Evolutionary conservation across 108 stramenopile species (phyloP).

Genomic region (Fragilariopsis cylindrus): DNA sequence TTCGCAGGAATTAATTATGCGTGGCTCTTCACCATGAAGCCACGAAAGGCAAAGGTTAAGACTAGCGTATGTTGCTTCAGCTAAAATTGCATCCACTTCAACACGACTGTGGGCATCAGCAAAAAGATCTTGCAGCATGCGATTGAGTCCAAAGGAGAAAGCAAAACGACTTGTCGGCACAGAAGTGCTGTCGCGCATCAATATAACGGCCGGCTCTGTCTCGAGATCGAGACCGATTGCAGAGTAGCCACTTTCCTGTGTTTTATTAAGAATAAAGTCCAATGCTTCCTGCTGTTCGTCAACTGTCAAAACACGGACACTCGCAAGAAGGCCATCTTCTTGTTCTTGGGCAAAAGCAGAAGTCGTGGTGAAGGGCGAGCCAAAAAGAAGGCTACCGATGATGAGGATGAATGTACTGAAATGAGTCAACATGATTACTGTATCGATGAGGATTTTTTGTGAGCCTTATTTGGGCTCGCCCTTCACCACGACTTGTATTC

Average conservation of each 20-base stretch:
- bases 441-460: no score
- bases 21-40: background rate
- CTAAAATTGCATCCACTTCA: background rate
- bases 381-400: background rate
- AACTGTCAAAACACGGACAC: background rate
- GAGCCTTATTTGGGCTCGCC: no score
- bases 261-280: constrained; percentile 5
- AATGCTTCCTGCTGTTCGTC: constrained; percentile 3
- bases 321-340: background rate
- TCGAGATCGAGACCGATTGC: background rate
- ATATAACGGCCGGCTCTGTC: background rate
- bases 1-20: no score
- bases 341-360: background rate
- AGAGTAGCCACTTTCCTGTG: background rate
- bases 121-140: background rate
- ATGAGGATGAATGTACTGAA: no score
- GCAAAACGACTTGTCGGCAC: background rate
- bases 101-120: background rate
- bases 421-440: no score
- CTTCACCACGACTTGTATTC: no score
- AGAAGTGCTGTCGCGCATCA: background rate
- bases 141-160: background rate
- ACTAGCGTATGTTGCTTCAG: background rate
- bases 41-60: constrained; percentile 1
- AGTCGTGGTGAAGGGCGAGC: background rate